Percentiles rank a stretch among this genome's conserved stretches.
These are phyloP conservation scores for Trichoderma simmonsii DNA, from an alignment of 2,329 filamentous ascomycete species.

Conservation along the genomic window DNA sequence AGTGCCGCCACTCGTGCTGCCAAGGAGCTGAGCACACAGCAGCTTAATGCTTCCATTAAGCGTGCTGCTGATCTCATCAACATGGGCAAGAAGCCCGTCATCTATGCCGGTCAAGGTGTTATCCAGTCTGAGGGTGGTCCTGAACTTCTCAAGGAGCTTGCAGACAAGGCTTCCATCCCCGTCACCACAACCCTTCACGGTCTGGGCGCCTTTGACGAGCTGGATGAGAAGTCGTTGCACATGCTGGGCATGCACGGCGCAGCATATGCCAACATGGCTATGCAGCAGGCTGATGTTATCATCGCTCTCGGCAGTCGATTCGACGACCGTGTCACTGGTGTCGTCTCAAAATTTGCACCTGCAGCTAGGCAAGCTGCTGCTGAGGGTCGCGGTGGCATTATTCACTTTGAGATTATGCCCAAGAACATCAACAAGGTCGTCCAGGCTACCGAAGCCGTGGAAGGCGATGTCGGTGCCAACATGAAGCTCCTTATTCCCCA, in stretches of 20 bases:
- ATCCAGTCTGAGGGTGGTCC: constrained; percentile 77
- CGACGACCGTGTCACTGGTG: constrained; percentile 89
- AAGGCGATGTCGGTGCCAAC: constrained; percentile 85
- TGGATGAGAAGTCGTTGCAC: constrained; percentile 89
- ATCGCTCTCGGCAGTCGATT: constrained; percentile 92
- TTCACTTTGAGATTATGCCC: constrained; percentile 97
- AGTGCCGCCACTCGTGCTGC: constrained; percentile 84
- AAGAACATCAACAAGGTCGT: constrained; percentile 99
- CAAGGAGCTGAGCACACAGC: constrained; percentile 66
- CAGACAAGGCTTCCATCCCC: constrained; percentile 86
- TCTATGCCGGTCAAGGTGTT: constrained; percentile 91
- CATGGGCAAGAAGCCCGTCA: constrained; percentile 85
- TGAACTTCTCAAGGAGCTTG: constrained; percentile 75
- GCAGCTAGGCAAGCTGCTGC: constrained; percentile 78
- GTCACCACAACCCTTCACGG: constrained; percentile 96
- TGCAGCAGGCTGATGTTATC: constrained; percentile 95
- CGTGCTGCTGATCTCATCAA: constrained; percentile 83
- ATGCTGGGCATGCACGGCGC: constrained; percentile 99
- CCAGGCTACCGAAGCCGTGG: constrained; percentile 90
- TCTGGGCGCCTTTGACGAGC: constrained; percentile 87
- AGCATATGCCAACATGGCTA: constrained; percentile 95
- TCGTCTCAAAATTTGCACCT: constrained; percentile 82
- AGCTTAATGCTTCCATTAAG: constrained; percentile 69
- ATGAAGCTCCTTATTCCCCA: constrained; percentile 71
- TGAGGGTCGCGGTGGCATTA: constrained; percentile 86